phyloP scores from a whole-genome alignment of 1,139 yeast genomes.

The Pichia sp. region DNA sequence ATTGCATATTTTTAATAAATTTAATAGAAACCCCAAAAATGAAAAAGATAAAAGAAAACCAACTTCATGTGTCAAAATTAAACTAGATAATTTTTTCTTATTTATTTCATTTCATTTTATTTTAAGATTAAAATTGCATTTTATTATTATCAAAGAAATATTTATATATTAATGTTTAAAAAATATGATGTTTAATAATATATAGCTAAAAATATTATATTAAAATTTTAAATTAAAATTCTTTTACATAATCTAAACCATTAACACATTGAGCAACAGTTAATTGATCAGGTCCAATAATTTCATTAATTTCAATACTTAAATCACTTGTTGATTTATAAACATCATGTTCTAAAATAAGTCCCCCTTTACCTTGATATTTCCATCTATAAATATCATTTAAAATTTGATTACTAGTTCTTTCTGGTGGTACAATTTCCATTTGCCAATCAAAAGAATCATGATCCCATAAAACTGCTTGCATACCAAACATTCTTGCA shows the following conservation, averaged over 20 bases:
- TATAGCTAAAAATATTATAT: neutral
- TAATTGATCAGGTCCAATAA: conserved; percentile 51
- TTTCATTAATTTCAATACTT: conserved; percentile 50
- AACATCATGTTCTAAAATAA: conserved; percentile 83
- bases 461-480: conserved; percentile 83
- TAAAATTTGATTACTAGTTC: conserved; percentile 46
- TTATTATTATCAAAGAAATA: too few species aligned
- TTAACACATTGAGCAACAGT: conserved; percentile 84
- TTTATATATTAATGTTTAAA: neutral
- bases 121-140: too few species aligned
- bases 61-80: too few species aligned
- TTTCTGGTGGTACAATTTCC: conserved; percentile 34
- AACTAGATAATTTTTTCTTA: too few species aligned
- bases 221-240: conserved; percentile 9
- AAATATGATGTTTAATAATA: neutral
- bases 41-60: too few species aligned
- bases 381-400: conserved; percentile 53
- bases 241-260: conserved; percentile 38
- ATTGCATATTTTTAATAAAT: too few species aligned
- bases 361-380: conserved; percentile 38
- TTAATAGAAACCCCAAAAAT: too few species aligned
- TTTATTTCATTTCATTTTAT: too few species aligned
- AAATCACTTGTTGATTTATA: conserved; percentile 59
- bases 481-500: conserved; percentile 79
- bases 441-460: conserved; percentile 92